Percentiles rank a stretch among this genome's conserved stretches.
Conservation (phyloP, 257 asterid genomes). For the Osmanthus fragrans region DNA sequence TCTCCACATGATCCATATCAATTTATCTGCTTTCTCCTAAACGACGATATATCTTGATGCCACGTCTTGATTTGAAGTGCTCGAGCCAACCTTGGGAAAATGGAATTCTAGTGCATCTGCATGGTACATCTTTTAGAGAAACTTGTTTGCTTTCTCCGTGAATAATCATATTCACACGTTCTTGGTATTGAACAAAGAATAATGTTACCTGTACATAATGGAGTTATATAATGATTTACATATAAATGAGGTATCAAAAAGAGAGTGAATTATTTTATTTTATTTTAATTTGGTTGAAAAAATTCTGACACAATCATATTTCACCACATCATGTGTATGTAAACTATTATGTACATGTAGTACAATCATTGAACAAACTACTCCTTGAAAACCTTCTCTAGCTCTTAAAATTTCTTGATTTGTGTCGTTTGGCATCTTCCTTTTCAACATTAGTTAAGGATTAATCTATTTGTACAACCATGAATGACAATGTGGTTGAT, state of each 20-base stretch:
- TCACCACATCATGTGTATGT: too few species aligned
- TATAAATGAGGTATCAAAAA: too few species aligned
- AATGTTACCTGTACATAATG: too few species aligned
- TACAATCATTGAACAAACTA: not conserved
- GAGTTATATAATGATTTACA: too few species aligned
- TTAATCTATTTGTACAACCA: too few species aligned
- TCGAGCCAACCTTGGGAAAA: slow-evolving; percentile 5
- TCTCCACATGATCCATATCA: not conserved
- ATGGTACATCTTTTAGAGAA: not conserved
- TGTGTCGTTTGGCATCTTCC: not conserved
- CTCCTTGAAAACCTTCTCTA: slow-evolving; percentile 5
- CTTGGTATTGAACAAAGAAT: slow-evolving; percentile 6
- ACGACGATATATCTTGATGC: not conserved
- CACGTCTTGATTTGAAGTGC: not conserved
- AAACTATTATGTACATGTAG: too few species aligned
- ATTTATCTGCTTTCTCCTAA: slow-evolving; percentile 7
- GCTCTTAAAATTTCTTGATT: not conserved
- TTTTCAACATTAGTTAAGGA: not conserved
- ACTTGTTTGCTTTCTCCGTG: not conserved
- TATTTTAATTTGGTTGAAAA: too few species aligned
- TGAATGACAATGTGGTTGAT: too few species aligned
- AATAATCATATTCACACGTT: slow-evolving; percentile 14
- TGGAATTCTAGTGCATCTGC: not conserved
- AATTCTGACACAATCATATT: too few species aligned
- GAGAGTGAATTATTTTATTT: too few species aligned